Evolutionary conservation across 768 basidiomycete genomes (phyloP).

Genomic region (Tephrocybe sp.): DNA sequence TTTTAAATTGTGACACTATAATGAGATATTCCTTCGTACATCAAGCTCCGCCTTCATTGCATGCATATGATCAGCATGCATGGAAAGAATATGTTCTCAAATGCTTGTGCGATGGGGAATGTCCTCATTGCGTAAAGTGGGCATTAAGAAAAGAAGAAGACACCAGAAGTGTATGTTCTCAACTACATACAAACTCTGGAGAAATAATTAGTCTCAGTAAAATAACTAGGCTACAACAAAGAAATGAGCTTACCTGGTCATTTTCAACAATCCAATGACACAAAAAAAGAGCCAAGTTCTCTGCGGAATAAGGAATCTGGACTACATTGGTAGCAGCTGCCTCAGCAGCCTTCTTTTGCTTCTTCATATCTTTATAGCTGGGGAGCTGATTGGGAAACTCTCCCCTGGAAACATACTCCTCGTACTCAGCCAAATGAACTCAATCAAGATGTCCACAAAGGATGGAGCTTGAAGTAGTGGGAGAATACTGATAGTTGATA

Average conservation of each 20-base stretch:
- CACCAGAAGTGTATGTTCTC: neutral
- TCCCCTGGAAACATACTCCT: neutral
- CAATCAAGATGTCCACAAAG: neutral
- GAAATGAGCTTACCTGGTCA: neutral
- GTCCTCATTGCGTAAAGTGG: neutral
- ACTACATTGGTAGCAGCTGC: neutral
- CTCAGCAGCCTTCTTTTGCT: neutral
- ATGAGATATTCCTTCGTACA: no score
- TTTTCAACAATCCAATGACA: neutral
- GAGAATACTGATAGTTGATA: no score
- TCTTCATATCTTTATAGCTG: neutral
- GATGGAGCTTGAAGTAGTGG: neutral
- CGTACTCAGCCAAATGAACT: neutral
- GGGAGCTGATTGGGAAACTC: neutral
- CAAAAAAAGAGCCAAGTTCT: neutral
- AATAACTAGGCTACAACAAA: neutral
- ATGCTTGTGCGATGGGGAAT: neutral
- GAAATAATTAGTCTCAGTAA: no score
- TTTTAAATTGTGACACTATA: no score
- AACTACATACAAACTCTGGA: neutral
- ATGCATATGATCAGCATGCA: neutral
- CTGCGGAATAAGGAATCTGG: neutral
- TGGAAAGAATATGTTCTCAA: neutral
- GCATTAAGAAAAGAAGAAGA: neutral
- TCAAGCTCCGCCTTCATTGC: neutral